Conservation (phyloP, 768 basidiomycete genomes). For the Fibroporia radiculosa region DNA sequence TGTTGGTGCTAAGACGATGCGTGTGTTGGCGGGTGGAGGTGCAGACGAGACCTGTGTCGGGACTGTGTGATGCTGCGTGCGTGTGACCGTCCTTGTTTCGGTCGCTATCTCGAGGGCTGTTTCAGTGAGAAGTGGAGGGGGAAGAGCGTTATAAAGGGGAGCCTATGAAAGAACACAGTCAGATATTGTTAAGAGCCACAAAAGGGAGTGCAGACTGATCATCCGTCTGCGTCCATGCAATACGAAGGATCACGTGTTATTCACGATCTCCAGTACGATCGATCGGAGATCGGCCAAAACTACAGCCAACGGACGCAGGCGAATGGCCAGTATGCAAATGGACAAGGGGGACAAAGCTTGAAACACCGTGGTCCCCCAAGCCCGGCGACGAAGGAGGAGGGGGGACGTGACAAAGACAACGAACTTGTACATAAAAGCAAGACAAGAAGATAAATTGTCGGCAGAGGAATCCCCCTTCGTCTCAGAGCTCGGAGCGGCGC, state of each 20-base stretch:
- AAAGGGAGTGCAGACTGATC: slow-evolving; percentile 26
- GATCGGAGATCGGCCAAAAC: slow-evolving; percentile 15
- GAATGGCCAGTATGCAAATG: slow-evolving; percentile 29
- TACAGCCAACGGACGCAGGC: slow-evolving; percentile 13
- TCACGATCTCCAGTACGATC: slow-evolving; percentile 19
- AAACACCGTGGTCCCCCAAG: slow-evolving; percentile 80
- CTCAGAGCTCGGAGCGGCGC: slow-evolving; percentile 91
- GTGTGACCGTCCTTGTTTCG: slow-evolving; percentile 42
- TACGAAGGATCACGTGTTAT: slow-evolving; percentile 33
- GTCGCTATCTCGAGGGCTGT: slow-evolving; percentile 46
- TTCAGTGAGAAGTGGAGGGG: slow-evolving; percentile 40
- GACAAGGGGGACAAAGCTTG: slow-evolving; percentile 70
- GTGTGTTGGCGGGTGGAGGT: slow-evolving; percentile 73
- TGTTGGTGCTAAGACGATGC: slow-evolving; percentile 63
- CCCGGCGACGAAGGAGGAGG: slow-evolving; percentile 78
- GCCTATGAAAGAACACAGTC: slow-evolving; percentile 15
- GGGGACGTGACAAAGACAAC: slow-evolving; percentile 67
- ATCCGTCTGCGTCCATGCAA: slow-evolving; percentile 10
- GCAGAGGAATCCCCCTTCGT: slow-evolving; percentile 66
- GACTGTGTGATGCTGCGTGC: slow-evolving; percentile 25
- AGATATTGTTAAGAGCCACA: slow-evolving; percentile 12
- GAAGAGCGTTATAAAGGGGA: slow-evolving; percentile 27
- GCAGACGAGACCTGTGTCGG: slow-evolving; percentile 46
- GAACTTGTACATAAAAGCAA: slow-evolving; percentile 36
- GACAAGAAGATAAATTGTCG: slow-evolving; percentile 33